Evolutionary conservation across 106 monocot genomes (phyloP).

Genomic region (Dendrobium huoshanense): DNA sequence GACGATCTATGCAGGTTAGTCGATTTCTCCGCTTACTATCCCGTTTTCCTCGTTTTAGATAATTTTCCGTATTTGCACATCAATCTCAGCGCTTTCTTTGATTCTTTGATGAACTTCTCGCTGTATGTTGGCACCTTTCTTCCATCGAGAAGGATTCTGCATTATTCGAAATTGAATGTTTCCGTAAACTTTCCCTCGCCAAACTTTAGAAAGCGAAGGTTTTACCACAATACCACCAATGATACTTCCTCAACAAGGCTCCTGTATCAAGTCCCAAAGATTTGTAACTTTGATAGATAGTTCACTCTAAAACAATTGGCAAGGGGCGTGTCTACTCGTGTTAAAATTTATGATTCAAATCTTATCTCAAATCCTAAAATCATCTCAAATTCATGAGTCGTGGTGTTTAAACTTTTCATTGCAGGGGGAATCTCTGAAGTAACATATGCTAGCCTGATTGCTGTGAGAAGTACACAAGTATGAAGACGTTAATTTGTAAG

Average conservation of each 20-base stretch:
- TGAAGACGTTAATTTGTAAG: too few species aligned
- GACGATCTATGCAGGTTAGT: conserved; percentile 89
- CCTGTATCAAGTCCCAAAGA: neutral
- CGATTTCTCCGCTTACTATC: neutral
- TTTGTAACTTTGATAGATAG: neutral
- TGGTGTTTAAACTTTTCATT: too few species aligned
- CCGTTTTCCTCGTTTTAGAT: neutral
- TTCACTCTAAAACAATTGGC: neutral
- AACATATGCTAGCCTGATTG: too few species aligned
- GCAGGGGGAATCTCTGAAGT: too few species aligned
- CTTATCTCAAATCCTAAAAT: too few species aligned
- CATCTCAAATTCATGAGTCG: too few species aligned
- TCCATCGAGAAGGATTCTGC: neutral
- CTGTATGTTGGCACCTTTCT: neutral
- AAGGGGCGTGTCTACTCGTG: too few species aligned
- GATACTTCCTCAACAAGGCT: neutral
- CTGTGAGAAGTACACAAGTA: too few species aligned
- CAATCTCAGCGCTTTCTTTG: neutral
- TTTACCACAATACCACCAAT: neutral
- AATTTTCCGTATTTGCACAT: neutral
- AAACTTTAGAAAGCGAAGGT: neutral
- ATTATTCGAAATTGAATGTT: neutral
- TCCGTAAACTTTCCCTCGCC: neutral
- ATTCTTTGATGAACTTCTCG: neutral
- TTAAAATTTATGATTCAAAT: too few species aligned